Evolutionary conservation across 495 filamentous ascomycete genomes (phyloP), one percentile per base, ranked within the genome.

Genomic region (Lophiotrema nucula): DNA sequence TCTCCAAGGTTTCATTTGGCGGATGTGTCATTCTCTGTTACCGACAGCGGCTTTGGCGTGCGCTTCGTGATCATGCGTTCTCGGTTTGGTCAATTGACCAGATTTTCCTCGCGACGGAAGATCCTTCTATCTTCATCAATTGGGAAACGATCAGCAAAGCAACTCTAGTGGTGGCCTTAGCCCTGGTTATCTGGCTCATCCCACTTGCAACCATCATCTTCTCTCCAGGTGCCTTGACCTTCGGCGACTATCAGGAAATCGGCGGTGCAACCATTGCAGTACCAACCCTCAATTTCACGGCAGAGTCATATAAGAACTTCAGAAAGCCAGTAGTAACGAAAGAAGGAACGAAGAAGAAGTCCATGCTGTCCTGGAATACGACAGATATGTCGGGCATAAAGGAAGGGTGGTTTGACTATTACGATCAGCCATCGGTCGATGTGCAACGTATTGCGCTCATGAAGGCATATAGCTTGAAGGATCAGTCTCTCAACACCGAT

Each of bases 11-110:
- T 4, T 60, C 61, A 16, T 56, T 75, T 54, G 72, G 72, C 38
- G 69, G 70, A 16, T 61, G 70, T 8, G 46, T 70, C 10, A 60
- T 74, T 15, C 47, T 75, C 28, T 64, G 69, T 35, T 58, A 46
- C 57, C 71, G 72, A 28, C 73, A 75, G 57, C 64, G 73, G n/a
- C 60, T 73, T 37, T 75, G 73, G 73, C 53, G 68, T 16, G 72
- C 73, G 0, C 50, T 75, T 35, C 64, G 72, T 38, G 44, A 56
- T 26, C 69, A 69, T 25, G 31, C 62, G 0, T 39, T 74, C 28
- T 69, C 70, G 8, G 26, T 74, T 1, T 56, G 54, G 24, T 68
- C 65, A 3, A 74, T 74, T 26, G 72, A 74, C 42, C 59, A 65
- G 6, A 45, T 74, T 19, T 74, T 73, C 31, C 64, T 62, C 2